Evolutionary conservation across 352 stramenopile genomes (phyloP), one percentile per base, ranked within the genome.

Genomic region (Pythium graminicola): DNA sequence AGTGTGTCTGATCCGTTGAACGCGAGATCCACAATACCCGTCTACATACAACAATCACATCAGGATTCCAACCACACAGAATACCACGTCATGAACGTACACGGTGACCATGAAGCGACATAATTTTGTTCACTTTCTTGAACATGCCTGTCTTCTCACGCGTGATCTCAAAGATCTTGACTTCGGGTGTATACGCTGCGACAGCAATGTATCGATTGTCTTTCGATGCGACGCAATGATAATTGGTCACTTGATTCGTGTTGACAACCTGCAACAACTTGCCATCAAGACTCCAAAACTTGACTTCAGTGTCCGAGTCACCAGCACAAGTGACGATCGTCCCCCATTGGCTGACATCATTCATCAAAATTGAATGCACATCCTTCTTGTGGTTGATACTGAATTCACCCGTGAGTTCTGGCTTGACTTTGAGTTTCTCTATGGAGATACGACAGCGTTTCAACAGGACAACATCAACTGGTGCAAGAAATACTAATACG

Each of bases 161-260:
- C 20, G 67, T 69, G 47, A 91, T 88, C 47, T 91, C 81, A 31
- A 86, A 85, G 42, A 91, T 91, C 64, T 87, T 87, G 45, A 89
- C 81, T 27, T 91, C 81, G 8, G 81, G 81, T 4, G 81, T 91
- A 65, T 89, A 91, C 9, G 77, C 77, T 16, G 81, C 81, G 17
- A 91, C 75, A 17, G 81, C 77, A 46, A 91, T 77, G 57, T 82
- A 91, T 4, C 81, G 76, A 48, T 89, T 91, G 67, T 91, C 81
- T 52, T 86, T 88, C 24, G 81, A 91, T 3, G 67, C 74, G 6
- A 91, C 64, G 50, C 72, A 85, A 59, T 91, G 81, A 57, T 86
- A 89, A 57, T 89, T 89, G 39, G 72, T 60, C 32, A 91, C 76
- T 54, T 91, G 78, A 58, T 91, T 89, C 24, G 77, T 89, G 63